These are phyloP conservation scores for Globisporangium echinulatum DNA, from an alignment of 352 stramenopile species.

Conservation along the genomic window DNA sequence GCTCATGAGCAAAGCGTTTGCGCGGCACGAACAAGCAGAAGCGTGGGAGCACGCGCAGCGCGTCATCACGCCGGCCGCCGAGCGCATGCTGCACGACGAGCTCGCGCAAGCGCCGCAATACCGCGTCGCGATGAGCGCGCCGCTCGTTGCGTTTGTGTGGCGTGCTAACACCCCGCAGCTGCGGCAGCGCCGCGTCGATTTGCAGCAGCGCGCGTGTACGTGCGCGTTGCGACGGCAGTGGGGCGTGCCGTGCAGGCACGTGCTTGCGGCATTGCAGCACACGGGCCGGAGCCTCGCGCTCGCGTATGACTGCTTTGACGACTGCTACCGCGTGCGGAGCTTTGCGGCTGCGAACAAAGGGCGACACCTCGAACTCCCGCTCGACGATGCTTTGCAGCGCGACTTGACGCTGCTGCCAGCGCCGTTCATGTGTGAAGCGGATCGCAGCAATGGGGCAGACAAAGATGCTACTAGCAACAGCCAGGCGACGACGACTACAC, in stretches of 20 bases:
- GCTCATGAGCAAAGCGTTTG: conserved; percentile 27
- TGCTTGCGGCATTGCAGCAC: conserved; percentile 34
- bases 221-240: conserved; percentile 32
- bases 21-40: conserved; percentile 29
- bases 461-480: too few relatives aligned
- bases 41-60: conserved; percentile 36
- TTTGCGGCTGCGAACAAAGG: conserved; percentile 35
- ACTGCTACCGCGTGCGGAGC: conserved; percentile 40
- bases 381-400: conserved; percentile 24
- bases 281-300: conserved; percentile 19
- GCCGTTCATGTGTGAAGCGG: conserved; percentile 15
- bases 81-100: conserved; percentile 41
- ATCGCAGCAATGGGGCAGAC: not conserved
- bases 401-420: conserved; percentile 27
- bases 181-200: conserved; percentile 36
- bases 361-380: conserved; percentile 31
- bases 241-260: conserved; percentile 37
- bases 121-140: conserved; percentile 36
- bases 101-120: conserved; percentile 27
- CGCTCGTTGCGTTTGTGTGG: conserved; percentile 45
- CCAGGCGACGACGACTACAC: too few relatives aligned
- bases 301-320: conserved; percentile 39
- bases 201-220: conserved; percentile 42
- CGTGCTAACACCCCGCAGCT: conserved; percentile 30
- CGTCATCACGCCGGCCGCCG: conserved; percentile 33